A percentile compares a stretch with the other conserved stretches of the same genome.
Evolutionary conservation across 169 alveolate species (phyloP).

Genomic region (Babesia sp.): DNA sequence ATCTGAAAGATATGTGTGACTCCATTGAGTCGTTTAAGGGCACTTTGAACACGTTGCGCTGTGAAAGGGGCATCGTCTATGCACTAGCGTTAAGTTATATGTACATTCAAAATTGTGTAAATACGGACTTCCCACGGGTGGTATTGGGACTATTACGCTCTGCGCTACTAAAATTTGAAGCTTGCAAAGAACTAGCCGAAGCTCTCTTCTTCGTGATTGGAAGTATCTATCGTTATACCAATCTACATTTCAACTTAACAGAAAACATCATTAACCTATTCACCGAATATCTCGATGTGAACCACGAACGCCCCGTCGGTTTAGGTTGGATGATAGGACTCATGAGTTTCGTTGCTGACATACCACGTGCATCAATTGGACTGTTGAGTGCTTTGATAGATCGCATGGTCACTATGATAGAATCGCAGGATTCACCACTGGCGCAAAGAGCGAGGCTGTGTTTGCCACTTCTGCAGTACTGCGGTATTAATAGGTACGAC

Average conservation of each 20-base stretch:
- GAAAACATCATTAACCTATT: conserved; percentile 7
- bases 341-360: conserved; percentile 1
- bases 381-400: neutral
- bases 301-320: neutral
- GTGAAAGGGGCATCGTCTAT: conserved; percentile 9
- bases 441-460: neutral
- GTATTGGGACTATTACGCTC: conserved; percentile 3
- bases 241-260: neutral
- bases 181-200: conserved; percentile 7
- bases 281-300: conserved; percentile 8
- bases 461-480: conserved; percentile 18
- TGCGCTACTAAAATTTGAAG: neutral
- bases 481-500: conserved; percentile 1
- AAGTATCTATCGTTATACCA: neutral
- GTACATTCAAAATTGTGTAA: conserved; percentile 4
- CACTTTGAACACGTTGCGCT: neutral
- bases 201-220: conserved; percentile 23
- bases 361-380: neutral
- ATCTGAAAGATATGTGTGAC: neutral
- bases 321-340: conserved; percentile 33
- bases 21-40: neutral
- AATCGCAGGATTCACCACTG: neutral
- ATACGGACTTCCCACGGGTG: conserved; percentile 18
- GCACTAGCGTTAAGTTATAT: neutral
- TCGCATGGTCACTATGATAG: neutral